Conservation (phyloP, 768 basidiomycete species). For the Lyophyllum atratum region DNA sequence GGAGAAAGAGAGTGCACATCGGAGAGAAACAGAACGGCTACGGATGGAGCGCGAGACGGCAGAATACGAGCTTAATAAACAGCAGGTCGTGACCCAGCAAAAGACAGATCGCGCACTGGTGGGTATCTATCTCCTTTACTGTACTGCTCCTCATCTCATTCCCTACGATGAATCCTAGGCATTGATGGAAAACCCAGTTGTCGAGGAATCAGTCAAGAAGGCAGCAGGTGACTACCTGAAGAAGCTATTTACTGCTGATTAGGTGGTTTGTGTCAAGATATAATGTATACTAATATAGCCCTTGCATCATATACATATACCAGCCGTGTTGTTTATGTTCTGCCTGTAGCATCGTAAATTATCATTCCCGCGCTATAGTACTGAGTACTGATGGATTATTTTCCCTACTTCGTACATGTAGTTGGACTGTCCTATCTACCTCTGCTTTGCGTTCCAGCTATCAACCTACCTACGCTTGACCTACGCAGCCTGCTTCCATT, state of each 20-base stretch:
- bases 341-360: slow-evolving; percentile 2
- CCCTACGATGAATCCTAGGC: slow-evolving; percentile 37
- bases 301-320: slow-evolving; percentile 1
- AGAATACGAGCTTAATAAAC: slow-evolving; percentile 55
- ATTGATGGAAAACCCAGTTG: slow-evolving; percentile 55
- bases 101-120: slow-evolving; percentile 68
- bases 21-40: slow-evolving; percentile 54
- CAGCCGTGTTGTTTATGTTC: background rate
- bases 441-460: background rate
- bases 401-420: background rate
- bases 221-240: slow-evolving; percentile 74
- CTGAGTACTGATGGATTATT: background rate
- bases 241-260: slow-evolving; percentile 55
- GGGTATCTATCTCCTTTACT: slow-evolving; percentile 17
- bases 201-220: slow-evolving; percentile 63
- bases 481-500: background rate
- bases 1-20: slow-evolving; percentile 52
- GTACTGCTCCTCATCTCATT: background rate
- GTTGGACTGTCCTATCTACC: background rate
- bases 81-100: slow-evolving; percentile 54
- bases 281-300: slow-evolving; percentile 16
- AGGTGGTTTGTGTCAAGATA: slow-evolving; percentile 7
- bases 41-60: slow-evolving; percentile 57
- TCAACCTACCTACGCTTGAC: background rate
- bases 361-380: background rate